Base-by-base conservation (phyloP, 2,329 filamentous ascomycete species). In the Xylariaceae sp. region DNA sequence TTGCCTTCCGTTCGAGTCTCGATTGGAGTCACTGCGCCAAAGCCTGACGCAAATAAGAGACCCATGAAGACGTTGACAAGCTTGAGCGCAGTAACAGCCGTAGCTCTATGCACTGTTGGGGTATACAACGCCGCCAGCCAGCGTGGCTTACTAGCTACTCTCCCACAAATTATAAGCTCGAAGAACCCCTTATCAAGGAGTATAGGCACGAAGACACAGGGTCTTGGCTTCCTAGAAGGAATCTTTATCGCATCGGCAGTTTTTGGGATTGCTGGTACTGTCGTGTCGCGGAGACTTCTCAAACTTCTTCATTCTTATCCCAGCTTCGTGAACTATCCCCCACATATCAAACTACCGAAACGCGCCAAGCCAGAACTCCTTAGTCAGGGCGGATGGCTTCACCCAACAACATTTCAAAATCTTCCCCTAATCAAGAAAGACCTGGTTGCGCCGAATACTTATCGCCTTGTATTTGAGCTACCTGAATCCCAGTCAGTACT, bases 401-500 rank as follows among this genome's bases (percentile, higher is more conserved):
- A 81, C 30, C 72, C 81, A 0, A 70, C 75, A 18, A 69, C 70
- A 13, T 83, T 77, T 62, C 74, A 77, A 47, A 65, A 67, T 4
- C 71, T 84, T 11, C 75, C 77, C 0, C 69, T 84, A 1, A 59
- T 63, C 4, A 62, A 67, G 24, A 78, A 77, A 58, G 65, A 65
- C 6, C 53, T 70, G 6, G 51, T 79, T 10, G 69, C 76, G 1
- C 75, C 76, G 4, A 72, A 74, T 40, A 75, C 77, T 4, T 81
- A 75, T 64, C 73, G 73, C 18, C 71, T 81, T 9, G 67, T 72
- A 5, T 82, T 84, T 32, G 66, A 72, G 21, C 72, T 84, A 2
- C 81, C 81, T 0, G 70, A 69, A 0, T 58, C 67, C 0, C 61
- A 65, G 7, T 73, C 74, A 2, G 70, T 81, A 0, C 73, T 83